Percentiles rank a stretch among this genome's conserved stretches.
Conservation (phyloP, 768 basidiomycete genomes). For the Serendipita indica region DNA sequence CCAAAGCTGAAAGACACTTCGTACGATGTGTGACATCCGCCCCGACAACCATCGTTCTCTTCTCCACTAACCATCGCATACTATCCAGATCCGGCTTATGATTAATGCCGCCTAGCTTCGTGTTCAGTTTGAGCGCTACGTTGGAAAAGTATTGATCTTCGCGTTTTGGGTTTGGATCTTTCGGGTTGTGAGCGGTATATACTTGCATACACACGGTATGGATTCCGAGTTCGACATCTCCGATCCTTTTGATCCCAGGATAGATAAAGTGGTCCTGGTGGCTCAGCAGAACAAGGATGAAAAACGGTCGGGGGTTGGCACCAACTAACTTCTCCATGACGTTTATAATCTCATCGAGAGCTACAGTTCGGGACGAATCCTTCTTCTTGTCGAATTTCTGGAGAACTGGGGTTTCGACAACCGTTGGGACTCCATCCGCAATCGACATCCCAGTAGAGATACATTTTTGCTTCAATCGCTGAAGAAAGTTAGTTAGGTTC, state of each 20-base stretch:
- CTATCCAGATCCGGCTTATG: constrained; percentile 43
- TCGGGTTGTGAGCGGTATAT: constrained; percentile 32
- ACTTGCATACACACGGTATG: constrained; percentile 62
- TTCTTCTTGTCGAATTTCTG: neutral
- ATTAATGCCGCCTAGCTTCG: constrained; percentile 70
- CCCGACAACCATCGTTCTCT: constrained; percentile 69
- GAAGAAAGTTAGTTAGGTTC: constrained; percentile 30
- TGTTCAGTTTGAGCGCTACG: constrained; percentile 64
- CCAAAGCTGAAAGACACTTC: neutral
- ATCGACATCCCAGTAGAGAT: constrained; percentile 45
- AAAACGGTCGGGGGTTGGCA: constrained; percentile 31
- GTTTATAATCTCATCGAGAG: constrained; percentile 31
- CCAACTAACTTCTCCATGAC: constrained; percentile 30
- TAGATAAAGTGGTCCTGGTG: constrained; percentile 60
- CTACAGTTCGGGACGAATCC: constrained; percentile 15
- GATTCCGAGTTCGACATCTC: constrained; percentile 54
- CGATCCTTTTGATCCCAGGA: constrained; percentile 64
- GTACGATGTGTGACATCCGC: constrained; percentile 33
- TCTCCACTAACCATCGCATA: constrained; percentile 49
- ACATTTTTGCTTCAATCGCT: constrained; percentile 51
- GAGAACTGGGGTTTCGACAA: neutral
- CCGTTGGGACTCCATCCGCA: neutral
- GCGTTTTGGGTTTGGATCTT: neutral
- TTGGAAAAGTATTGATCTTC: constrained; percentile 58
- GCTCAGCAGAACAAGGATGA: constrained; percentile 52